Conservation (phyloP, 345 rosid genomes). For the Cardamine occulta region DNA sequence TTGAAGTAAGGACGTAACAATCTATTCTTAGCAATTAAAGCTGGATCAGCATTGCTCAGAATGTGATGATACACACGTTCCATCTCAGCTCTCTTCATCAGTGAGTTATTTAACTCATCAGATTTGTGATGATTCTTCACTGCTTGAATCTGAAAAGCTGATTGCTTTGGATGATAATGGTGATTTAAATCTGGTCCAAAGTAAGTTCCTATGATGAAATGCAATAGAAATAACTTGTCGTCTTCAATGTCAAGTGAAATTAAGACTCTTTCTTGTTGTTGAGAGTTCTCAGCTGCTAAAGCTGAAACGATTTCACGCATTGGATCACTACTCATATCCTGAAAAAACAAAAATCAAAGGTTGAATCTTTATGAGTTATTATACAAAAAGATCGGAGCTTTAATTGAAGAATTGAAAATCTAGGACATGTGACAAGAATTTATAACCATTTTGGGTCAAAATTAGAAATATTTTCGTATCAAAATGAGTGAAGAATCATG, state of each 20-base stretch:
- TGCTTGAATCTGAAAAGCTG: conserved; percentile 46
- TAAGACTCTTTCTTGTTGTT: background rate
- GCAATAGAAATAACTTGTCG: conserved; percentile 40
- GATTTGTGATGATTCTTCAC: conserved; percentile 19
- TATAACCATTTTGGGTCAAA: background rate
- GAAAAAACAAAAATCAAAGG: background rate
- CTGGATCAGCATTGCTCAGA: conserved; percentile 46
- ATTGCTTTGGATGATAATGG: conserved; percentile 27
- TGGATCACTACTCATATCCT: conserved; percentile 35
- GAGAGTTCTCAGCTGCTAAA: conserved; percentile 17
- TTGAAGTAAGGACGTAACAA: conserved; percentile 37
- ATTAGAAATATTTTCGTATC: background rate
- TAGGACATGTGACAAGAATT: conserved; percentile 9
- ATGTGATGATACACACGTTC: conserved; percentile 45
- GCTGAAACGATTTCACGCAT: conserved; percentile 27
- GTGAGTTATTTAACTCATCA: conserved; percentile 46
- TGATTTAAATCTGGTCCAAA: conserved; percentile 45
- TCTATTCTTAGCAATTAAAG: conserved; percentile 25
- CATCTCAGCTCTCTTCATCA: conserved; percentile 43
- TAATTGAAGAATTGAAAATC: background rate
- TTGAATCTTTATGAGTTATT: background rate
- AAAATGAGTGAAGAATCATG: conserved; percentile 1
- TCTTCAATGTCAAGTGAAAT: conserved; percentile 36
- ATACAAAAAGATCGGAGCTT: conserved; percentile 4
- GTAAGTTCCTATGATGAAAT: conserved; percentile 40